These are phyloP conservation scores for Neurospora tetrasperma DNA, from an alignment of 495 filamentous ascomycete species.

Conservation along the genomic window DNA sequence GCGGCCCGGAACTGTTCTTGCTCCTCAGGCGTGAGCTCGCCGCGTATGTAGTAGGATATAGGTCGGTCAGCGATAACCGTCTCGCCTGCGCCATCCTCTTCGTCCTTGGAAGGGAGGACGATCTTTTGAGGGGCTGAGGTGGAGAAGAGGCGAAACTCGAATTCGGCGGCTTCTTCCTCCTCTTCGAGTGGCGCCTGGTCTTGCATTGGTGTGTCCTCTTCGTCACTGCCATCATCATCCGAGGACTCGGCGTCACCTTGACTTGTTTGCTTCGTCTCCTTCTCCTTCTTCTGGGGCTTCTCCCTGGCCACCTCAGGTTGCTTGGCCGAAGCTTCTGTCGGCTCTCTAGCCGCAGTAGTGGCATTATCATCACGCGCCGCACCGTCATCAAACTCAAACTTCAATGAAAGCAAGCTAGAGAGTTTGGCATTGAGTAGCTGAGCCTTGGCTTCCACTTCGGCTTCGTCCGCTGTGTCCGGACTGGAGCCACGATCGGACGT, in stretches of 20 bases:
- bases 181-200: constrained; percentile 1
- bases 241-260: neutral
- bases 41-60: constrained; percentile 34
- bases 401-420: constrained; percentile 28
- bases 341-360: neutral
- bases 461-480: constrained; percentile 12
- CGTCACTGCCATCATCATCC: neutral
- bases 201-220: neutral
- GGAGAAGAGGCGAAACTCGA: constrained; percentile 45
- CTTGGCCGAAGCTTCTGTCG: neutral
- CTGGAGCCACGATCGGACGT: constrained; percentile 17
- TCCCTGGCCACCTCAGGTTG: neutral
- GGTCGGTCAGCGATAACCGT: constrained; percentile 33
- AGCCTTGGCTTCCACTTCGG: constrained; percentile 22
- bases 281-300: neutral
- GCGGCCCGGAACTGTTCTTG: constrained; percentile 22
- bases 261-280: constrained; percentile 3
- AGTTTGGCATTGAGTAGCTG: constrained; percentile 31
- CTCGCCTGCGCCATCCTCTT: constrained; percentile 18
- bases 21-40: constrained; percentile 21
- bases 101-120: constrained; percentile 21
- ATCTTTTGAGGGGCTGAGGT: constrained; percentile 28
- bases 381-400: constrained; percentile 11
- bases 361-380: neutral
- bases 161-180: constrained; percentile 26